Evolutionary conservation across 176 grass and related monocot genomes (phyloP).

Genomic region (Saccharum officinarum): DNA sequence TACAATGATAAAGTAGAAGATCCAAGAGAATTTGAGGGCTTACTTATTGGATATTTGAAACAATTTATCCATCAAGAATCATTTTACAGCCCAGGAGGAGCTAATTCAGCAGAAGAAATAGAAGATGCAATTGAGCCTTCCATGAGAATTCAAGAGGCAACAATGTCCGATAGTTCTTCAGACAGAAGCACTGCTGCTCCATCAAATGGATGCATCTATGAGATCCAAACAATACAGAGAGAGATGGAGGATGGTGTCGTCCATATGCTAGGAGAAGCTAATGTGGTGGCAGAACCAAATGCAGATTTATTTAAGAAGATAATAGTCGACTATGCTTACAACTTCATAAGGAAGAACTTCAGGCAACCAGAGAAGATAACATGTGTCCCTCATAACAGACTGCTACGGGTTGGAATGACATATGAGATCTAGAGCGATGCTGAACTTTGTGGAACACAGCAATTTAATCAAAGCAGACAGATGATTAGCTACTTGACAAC

Average conservation of each 20-base stretch:
- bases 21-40: constrained; percentile 49
- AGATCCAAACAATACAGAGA: constrained; percentile 42
- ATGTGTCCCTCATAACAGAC: constrained; percentile 52
- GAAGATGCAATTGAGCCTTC: constrained; percentile 23
- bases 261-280: constrained; percentile 58
- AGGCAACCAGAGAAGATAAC: constrained; percentile 58
- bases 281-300: constrained; percentile 51
- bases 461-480: not conserved
- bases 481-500: not conserved
- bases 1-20: constrained; percentile 74
- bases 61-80: constrained; percentile 57
- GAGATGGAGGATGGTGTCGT: constrained; percentile 59
- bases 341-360: constrained; percentile 73
- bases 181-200: constrained; percentile 17
- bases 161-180: constrained; percentile 12
- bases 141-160: constrained; percentile 27
- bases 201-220: constrained; percentile 19
- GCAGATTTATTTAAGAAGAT: constrained; percentile 47
- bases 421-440: constrained; percentile 47
- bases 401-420: constrained; percentile 68
- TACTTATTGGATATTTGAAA: constrained; percentile 57
- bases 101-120: constrained; percentile 29
- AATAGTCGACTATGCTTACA: constrained; percentile 58
- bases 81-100: constrained; percentile 38
- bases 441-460: not conserved